These are phyloP conservation scores for Albizia julibrissin DNA, from an alignment of 306 rosid species.

Conservation along the genomic window DNA sequence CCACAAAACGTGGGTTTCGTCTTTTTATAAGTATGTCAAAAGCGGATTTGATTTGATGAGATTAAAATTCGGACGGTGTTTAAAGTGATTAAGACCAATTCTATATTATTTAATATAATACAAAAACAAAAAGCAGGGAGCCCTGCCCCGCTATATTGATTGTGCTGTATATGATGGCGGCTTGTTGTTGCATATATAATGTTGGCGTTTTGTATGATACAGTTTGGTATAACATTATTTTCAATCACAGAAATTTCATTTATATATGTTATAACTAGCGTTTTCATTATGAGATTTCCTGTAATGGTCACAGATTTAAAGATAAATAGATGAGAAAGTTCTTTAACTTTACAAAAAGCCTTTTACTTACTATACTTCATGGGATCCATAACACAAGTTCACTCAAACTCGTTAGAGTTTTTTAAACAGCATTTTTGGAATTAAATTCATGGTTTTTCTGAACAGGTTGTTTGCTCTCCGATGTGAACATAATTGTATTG, in stretches of 20 bases:
- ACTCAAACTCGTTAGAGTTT: not conserved
- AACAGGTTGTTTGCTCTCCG: not conserved
- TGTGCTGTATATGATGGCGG: not conserved
- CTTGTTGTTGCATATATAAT: not conserved
- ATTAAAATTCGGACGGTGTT: conserved; percentile 13
- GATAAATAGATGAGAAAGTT: no score
- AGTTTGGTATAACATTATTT: not conserved
- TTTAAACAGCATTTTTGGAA: no score
- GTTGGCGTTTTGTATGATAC: not conserved
- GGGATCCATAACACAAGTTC: no score
- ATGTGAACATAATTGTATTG: not conserved
- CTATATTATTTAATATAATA: no score
- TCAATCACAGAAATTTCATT: not conserved
- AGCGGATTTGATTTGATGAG: conserved; percentile 6
- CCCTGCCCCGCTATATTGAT: no score
- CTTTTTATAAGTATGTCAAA: conserved; percentile 10
- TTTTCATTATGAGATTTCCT: no score
- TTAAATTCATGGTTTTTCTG: not conserved
- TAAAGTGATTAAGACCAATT: conserved; percentile 7
- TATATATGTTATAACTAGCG: no score
- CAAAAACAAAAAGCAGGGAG: no score
- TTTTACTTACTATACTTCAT: no score
- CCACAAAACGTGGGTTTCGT: conserved; percentile 20
- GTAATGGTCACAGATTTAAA: no score
- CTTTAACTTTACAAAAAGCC: no score